Base-by-base conservation (phyloP, 2,329 filamentous ascomycete species). In the Septoria linicola region DNA sequence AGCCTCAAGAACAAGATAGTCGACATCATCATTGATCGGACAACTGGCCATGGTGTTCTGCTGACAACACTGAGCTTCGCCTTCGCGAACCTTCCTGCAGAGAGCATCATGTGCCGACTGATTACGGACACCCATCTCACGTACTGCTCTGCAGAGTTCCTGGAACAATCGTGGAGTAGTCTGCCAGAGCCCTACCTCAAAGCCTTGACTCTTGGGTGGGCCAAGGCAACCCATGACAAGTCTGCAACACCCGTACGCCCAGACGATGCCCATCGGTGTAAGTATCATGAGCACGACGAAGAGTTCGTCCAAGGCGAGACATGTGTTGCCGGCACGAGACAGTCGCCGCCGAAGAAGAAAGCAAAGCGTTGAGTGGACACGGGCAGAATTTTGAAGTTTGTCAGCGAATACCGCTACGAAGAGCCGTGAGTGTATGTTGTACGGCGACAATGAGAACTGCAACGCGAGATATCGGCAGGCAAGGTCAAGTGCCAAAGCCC, bases 241-340 rank as follows among this genome's bases (percentile, higher is more conserved):
- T 11, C 10, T 10, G 19, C 37, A 8, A 23, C 8, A 2, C 10
- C 27, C 8, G 13, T 32, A 16, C 25, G n/a, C 0, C 49, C 53
- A 4, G 19, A 19, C 1, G 20, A 14, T 1, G 23, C 25, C 7
- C 11, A 16, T 1, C n/a, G 41, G 7, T 57, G 54, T 19, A 34
- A 21, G 1, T 54, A 54, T 19, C 54, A 57, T 21, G 51, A 54
- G 40, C 54, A 57, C 23, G 51, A 54, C 4, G 54, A 41, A 1
- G 51, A 54, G 10, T 30, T 47, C 10, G 36, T 23, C 13, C 16
- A 19, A 8, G 41, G 39, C 6, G 42, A 46, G 32, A 14, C 17
- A 20, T 25, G 37, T 25, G n/a, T 14, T n/a, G 37, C 10, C 10
- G 23, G 23, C 23, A 10, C 5, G 10, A 10, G 5, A 5, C 23